phyloP scores from a whole-genome alignment of 768 basidiomycete genomes.

The Termitomyces sp. region DNA sequence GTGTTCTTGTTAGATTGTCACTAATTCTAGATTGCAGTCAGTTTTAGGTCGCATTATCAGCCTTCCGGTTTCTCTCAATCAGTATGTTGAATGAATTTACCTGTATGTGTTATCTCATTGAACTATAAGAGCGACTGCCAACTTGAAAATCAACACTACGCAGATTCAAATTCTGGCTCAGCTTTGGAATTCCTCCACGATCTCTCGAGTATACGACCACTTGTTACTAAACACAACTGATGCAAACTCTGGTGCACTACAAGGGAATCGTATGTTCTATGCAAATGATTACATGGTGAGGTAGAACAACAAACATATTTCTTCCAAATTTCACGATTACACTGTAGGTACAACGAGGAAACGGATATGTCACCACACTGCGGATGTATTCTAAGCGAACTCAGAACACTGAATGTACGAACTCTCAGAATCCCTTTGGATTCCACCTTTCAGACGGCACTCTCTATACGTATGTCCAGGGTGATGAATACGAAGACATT shows the following conservation, averaged over 20 bases:
- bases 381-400: conserved; percentile 62
- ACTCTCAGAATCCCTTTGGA: conserved; percentile 57
- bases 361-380: conserved; percentile 47
- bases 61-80: conserved; percentile 41
- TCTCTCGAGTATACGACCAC: conserved; percentile 16
- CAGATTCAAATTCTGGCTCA: conserved; percentile 31
- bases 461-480: conserved; percentile 56
- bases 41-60: conserved; percentile 59
- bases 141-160: conserved; percentile 37
- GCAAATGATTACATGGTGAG: conserved; percentile 18
- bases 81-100: conserved; percentile 19
- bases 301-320: background rate
- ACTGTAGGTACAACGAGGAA: conserved; percentile 22
- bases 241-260: conserved; percentile 18
- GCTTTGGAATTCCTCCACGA: conserved; percentile 28
- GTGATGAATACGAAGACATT: conserved; percentile 72
- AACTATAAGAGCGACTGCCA: conserved; percentile 29
- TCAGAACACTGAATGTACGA: conserved; percentile 58
- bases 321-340: background rate
- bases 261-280: conserved; percentile 21
- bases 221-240: conserved; percentile 17
- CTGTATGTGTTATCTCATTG: background rate
- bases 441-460: conserved; percentile 69
- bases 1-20: background rate
- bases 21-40: conserved; percentile 34